Evolutionary conservation across 768 basidiomycete genomes (phyloP).

Genomic region (Coprinellus micaceus): DNA sequence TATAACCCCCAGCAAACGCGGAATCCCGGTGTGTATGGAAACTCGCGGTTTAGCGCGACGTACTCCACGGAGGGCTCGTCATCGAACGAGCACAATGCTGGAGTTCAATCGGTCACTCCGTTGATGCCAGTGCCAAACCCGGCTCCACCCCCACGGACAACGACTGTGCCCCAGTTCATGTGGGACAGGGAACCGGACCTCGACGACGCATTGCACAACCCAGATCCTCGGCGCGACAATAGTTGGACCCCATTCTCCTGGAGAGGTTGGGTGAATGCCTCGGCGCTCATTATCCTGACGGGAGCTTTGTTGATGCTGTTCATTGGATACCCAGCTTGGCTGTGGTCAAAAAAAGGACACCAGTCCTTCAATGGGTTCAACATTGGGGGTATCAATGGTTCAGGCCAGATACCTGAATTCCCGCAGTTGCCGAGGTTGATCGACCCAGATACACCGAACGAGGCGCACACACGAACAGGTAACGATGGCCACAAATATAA

Average conservation of each 20-base stretch:
- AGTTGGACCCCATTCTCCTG: constrained; percentile 69
- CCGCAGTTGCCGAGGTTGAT: constrained; percentile 62
- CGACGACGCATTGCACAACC: constrained; percentile 90
- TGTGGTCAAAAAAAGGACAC: constrained; percentile 36
- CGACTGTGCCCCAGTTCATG: constrained; percentile 64
- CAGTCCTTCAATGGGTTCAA: constrained; percentile 54
- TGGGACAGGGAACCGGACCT: constrained; percentile 87
- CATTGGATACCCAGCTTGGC: constrained; percentile 83
- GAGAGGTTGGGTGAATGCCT: constrained; percentile 77
- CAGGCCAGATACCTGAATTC: constrained; percentile 80
- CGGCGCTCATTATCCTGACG: constrained; percentile 65
- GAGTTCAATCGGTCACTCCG: constrained; percentile 25
- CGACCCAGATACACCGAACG: constrained; percentile 66
- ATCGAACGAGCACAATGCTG: constrained; percentile 14
- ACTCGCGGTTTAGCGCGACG: constrained; percentile 53
- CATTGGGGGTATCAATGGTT: constrained; percentile 76
- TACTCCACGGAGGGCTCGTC: constrained; percentile 37
- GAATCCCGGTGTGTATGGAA: constrained; percentile 43
- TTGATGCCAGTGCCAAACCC: constrained; percentile 28
- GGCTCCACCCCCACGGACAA: constrained; percentile 39
- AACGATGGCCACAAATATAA: constrained; percentile 72
- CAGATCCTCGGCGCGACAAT: constrained; percentile 69
- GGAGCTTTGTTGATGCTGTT: constrained; percentile 72
- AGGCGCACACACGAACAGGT: constrained; percentile 52
- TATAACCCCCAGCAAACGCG: constrained; percentile 50